phyloP scores from a whole-genome alignment of 2,329 filamentous ascomycete species.

The Neonectria neomacrospora region DNA sequence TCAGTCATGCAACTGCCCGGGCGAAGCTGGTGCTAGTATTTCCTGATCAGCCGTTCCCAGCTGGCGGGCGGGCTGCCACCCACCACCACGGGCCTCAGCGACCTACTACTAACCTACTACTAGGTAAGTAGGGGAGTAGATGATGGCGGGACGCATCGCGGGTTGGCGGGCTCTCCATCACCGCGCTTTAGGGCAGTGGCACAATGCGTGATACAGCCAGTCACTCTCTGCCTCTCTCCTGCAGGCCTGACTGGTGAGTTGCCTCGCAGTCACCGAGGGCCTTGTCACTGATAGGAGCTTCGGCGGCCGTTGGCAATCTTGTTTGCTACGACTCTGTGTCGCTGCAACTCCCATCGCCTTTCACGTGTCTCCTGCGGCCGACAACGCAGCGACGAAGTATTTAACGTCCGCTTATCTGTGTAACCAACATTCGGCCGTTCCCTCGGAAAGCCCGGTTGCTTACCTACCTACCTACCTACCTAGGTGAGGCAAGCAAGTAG shows the following conservation, averaged over 20 bases:
- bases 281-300: background rate
- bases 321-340: slow-evolving; percentile 20
- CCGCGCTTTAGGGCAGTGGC: slow-evolving; percentile 3
- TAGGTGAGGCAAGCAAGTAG: background rate
- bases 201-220: slow-evolving; percentile 22
- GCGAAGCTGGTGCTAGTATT: background rate
- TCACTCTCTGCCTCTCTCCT: slow-evolving; percentile 8
- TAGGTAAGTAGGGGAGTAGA: background rate
- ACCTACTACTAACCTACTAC: too few relatives aligned
- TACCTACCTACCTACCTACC: background rate
- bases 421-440: slow-evolving; percentile 1
- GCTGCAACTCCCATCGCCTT: slow-evolving; percentile 5
- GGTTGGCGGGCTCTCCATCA: background rate
- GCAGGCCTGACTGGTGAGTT: slow-evolving; percentile 8
- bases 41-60: background rate
- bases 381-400: background rate
- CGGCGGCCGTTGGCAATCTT: background rate
- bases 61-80: slow-evolving; percentile 11
- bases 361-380: background rate
- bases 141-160: background rate
- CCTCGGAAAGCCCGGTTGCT: background rate
- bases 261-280: slow-evolving; percentile 10
- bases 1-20: background rate
- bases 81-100: background rate
- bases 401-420: slow-evolving; percentile 3